phyloP scores from a whole-genome alignment of 352 stramenopile species.

The Phytophthora podocarpi region DNA sequence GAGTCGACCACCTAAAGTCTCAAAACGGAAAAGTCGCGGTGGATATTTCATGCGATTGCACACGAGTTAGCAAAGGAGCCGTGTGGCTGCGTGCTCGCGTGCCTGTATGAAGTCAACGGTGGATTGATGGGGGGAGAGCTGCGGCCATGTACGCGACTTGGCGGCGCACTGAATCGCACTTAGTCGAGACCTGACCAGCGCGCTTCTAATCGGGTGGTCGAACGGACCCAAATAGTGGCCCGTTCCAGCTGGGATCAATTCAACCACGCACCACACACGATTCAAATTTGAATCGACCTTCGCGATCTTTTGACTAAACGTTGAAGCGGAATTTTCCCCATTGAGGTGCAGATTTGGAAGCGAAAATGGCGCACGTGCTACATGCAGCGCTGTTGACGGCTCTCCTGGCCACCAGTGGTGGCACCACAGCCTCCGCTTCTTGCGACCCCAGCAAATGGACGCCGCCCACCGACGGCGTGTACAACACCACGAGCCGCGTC shows the following conservation, averaged over 20 bases:
- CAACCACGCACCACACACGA: conserved; percentile 4
- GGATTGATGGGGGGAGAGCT: too few species aligned
- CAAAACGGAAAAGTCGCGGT: conserved; percentile 7
- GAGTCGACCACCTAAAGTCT: conserved; percentile 12
- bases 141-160: too few species aligned
- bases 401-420: too few species aligned
- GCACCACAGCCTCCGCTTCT: background rate
- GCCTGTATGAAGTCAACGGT: conserved; percentile 1
- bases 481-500: conserved; percentile 64
- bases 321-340: background rate
- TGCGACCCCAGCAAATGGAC: conserved; percentile 78
- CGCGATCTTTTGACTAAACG: background rate
- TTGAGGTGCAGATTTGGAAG: too few species aligned
- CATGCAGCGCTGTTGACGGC: too few species aligned
- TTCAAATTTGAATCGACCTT: conserved; percentile 12
- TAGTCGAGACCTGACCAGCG: background rate
- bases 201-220: background rate
- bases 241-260: background rate
- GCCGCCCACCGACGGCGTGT: conserved; percentile 61
- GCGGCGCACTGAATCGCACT: too few species aligned
- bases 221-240: background rate
- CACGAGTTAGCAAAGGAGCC: background rate
- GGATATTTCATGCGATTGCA: conserved; percentile 20
- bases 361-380: background rate
- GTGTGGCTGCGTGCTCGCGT: conserved; percentile 4